Conservation (phyloP, 2,329 filamentous ascomycete genomes). For the Teratosphaeria pseudoeucalypti region DNA sequence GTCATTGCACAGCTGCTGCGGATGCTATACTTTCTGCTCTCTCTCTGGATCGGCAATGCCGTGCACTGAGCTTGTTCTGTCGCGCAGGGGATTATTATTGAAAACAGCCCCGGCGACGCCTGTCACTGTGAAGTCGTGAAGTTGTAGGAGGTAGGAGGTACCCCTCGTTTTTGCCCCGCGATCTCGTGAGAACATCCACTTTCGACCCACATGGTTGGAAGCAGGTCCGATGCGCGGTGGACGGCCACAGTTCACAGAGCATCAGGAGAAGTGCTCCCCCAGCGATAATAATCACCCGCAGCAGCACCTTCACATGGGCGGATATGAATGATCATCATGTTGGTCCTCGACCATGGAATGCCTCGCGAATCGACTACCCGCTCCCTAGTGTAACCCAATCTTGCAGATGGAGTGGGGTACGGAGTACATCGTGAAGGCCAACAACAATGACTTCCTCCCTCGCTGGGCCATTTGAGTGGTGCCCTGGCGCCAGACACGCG, state of each 20-base stretch:
- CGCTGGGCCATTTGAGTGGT: not conserved
- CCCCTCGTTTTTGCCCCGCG: not conserved
- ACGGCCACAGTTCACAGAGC: not conserved
- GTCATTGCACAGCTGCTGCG: not conserved
- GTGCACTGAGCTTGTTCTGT: not conserved
- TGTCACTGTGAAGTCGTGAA: not conserved
- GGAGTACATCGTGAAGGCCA: not conserved
- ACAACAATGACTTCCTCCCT: not conserved
- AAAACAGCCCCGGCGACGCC: not conserved
- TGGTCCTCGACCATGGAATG: not conserved
- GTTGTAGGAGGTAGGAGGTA: not conserved
- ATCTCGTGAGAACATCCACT: not conserved
- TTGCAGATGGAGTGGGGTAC: not conserved
- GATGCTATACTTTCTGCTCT: not conserved
- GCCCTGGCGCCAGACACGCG: not conserved
- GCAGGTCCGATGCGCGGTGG: not conserved
- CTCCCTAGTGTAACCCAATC: not conserved
- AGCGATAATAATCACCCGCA: not conserved
- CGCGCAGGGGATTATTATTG: not conserved
- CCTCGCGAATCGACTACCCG: not conserved
- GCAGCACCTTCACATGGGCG: not conserved
- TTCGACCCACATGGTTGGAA: not conserved
- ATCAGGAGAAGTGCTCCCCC: not conserved
- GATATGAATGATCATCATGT: not conserved
- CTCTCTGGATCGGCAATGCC: not conserved